These are phyloP conservation scores for Ballota nigra DNA, from an alignment of 257 asterid genomes.

Conservation along the genomic window DNA sequence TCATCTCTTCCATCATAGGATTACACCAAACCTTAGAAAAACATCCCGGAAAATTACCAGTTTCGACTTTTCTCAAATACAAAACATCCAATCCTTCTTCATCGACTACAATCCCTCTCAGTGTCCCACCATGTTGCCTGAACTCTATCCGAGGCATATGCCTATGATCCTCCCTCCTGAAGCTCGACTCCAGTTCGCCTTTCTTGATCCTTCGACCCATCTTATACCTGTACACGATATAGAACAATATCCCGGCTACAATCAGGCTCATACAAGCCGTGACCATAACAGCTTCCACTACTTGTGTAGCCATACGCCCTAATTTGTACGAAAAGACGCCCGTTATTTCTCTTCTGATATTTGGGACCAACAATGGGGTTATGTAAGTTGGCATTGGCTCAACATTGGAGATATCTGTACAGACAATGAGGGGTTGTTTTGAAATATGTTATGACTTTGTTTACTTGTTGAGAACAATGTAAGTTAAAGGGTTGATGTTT, in stretches of 20 bases:
- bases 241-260: slow-evolving; percentile 38
- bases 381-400: neutral
- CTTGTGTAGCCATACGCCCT: slow-evolving; percentile 30
- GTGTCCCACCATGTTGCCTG: slow-evolving; percentile 40
- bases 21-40: slow-evolving; percentile 72
- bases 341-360: too few species aligned
- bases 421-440: neutral
- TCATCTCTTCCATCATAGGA: slow-evolving; percentile 53
- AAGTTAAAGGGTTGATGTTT: neutral
- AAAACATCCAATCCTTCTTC: slow-evolving; percentile 71
- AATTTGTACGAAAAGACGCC: neutral
- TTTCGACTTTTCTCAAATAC: slow-evolving; percentile 47
- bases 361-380: neutral
- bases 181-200: slow-evolving; percentile 36
- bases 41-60: slow-evolving; percentile 23
- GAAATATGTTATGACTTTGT: slow-evolving; percentile 11
- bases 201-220: slow-evolving; percentile 28
- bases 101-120: slow-evolving; percentile 63
- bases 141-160: slow-evolving; percentile 34
- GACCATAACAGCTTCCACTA: slow-evolving; percentile 43
- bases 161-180: slow-evolving; percentile 49
- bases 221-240: slow-evolving; percentile 32
- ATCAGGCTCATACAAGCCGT: slow-evolving; percentile 44
- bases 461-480: slow-evolving; percentile 19
- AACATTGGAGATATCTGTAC: neutral